Evolutionary conservation across 305 asterid genomes (phyloP), one percentile per base, ranked within the genome.

Genomic region (Rubia tinctorum): DNA sequence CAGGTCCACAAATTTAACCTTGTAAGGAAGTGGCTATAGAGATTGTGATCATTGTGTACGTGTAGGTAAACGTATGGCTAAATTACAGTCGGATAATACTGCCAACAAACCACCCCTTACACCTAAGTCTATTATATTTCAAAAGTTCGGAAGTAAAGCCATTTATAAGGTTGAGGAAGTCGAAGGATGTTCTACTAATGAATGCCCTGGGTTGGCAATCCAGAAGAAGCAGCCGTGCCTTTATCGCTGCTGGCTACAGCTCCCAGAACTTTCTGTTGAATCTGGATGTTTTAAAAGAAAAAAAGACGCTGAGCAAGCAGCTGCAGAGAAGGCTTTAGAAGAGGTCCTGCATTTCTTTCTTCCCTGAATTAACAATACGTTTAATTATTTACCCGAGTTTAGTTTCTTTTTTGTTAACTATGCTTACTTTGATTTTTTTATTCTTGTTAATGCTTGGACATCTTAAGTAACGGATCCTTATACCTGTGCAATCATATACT

Each of bases 221-320:
- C 75, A 69, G 45, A 90, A 86, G 80, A 94, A 85, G 78, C 93
- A 87, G 27, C 96, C 92, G 30, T 86, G 88, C 74, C 89, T 86
- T 58, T 94, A 81, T 77, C 91, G 93, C 59, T 94, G 99, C 87
- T 80, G 80, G 72, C 84, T 94, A 76, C 80, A 83, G 71, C 97
- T 94, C 75, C 97, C 96, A 18, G 97, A 92, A 69, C 71, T 84
- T 72, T 80, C 88, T 64, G 84, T 94, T 71, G 80, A 88, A 69
- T 94, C 99, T 39, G 99, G 78, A 55, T 73, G 79, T 69, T 94
- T 55, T 78, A 88, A 68, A 75, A 88, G 74, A 80, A 94, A 94
- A 83, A 94, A 89, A 73, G 98, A 92, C 12, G 99, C 99, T 12
- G 99, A 92, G 78, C 96, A 92, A 82, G 89, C 95, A 4, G 99